Evolutionary conservation across 148 eudicot species (phyloP).

Genomic region (Chenopodium quinoa): DNA sequence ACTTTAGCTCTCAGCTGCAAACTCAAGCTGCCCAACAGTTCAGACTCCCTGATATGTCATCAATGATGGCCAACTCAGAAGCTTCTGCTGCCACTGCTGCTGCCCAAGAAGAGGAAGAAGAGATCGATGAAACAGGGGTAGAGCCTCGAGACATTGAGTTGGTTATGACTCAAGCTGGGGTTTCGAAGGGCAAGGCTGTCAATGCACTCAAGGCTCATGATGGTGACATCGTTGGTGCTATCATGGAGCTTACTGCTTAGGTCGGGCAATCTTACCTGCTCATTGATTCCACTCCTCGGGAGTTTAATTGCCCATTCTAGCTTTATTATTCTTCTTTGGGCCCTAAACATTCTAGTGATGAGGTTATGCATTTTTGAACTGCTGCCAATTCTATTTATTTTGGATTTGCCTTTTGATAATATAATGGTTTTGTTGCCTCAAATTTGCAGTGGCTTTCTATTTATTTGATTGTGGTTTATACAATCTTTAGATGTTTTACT

Average conservation of each 20-base stretch:
- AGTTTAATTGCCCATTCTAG: conserved; percentile 13
- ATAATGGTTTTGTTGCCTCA: conserved; percentile 3
- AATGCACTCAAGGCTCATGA: conserved; percentile 68
- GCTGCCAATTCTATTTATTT: conserved; percentile 12
- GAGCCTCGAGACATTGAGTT: conserved; percentile 77
- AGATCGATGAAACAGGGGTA: conserved; percentile 70
- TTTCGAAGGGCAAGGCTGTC: conserved; percentile 73
- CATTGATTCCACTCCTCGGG: conserved; percentile 5
- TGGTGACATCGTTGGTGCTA: conserved; percentile 85
- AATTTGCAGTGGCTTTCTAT: not conserved
- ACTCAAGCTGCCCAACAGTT: conserved; percentile 92
- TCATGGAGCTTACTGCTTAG: conserved; percentile 82
- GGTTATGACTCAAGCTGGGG: conserved; percentile 90
- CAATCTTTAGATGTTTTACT: not conserved
- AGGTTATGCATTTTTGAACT: conserved; percentile 28
- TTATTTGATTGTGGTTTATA: not conserved
- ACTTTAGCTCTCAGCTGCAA: conserved; percentile 87
- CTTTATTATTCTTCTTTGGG: conserved; percentile 2
- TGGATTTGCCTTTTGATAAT: not conserved
- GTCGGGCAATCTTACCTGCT: conserved; percentile 17
- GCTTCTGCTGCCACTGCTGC: conserved; percentile 38
- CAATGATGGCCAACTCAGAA: conserved; percentile 57
- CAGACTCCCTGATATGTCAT: conserved; percentile 69
- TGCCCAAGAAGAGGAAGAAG: conserved; percentile 69
- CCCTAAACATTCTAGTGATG: conserved; percentile 9